phyloP scores from a whole-genome alignment of 208 protist genomes.

The Crithidia acanthocephali region DNA sequence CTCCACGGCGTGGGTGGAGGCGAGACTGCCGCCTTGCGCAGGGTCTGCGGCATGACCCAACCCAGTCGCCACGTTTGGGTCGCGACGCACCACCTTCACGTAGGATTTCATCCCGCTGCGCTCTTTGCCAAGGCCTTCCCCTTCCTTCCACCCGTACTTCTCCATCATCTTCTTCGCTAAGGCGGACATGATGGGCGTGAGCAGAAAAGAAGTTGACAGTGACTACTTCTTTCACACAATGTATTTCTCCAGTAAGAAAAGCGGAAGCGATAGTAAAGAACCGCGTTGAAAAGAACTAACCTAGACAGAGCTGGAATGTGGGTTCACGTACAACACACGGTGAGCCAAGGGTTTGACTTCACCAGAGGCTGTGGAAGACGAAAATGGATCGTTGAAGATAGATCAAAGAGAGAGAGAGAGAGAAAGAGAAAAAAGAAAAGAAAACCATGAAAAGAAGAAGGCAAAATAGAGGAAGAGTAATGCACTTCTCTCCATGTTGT shows the following conservation, averaged over 20 bases:
- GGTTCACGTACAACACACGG: no score
- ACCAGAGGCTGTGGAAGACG: background rate
- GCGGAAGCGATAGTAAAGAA: no score
- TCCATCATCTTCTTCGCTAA: slow-evolving; percentile 83
- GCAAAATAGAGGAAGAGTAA: background rate
- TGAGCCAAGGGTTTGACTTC: no score
- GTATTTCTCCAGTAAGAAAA: no score
- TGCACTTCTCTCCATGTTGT: no score
- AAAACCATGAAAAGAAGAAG: slow-evolving; percentile 4
- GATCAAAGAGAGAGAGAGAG: background rate
- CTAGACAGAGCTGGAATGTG: no score
- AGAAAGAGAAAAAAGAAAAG: background rate
- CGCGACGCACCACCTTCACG: slow-evolving; percentile 78
- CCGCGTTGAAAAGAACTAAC: no score
- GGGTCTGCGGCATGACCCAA: slow-evolving; percentile 79
- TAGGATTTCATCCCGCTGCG: slow-evolving; percentile 66
- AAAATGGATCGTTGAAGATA: background rate
- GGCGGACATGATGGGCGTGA: slow-evolving; percentile 49
- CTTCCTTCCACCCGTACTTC: slow-evolving; percentile 87
- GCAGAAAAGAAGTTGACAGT: background rate
- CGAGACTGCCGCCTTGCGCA: slow-evolving; percentile 37
- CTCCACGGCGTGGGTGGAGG: slow-evolving; percentile 63
- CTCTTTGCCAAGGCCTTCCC: slow-evolving; percentile 84
- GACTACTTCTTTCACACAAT: no score
- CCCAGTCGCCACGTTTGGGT: slow-evolving; percentile 67